Base-by-base conservation (phyloP, 768 basidiomycete species). In the Grammothele lineata region DNA sequence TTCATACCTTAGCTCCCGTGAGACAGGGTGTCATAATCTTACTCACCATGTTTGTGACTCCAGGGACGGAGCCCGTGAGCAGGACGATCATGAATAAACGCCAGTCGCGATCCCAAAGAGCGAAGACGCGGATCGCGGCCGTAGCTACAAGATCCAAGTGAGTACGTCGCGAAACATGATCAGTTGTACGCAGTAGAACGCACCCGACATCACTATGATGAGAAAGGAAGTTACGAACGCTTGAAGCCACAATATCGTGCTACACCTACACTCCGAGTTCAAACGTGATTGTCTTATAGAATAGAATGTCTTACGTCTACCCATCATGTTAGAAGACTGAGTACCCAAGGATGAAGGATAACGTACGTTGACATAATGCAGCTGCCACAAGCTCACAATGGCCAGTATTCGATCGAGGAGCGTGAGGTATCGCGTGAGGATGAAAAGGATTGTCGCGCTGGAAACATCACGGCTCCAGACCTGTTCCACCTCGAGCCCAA, bases 101-200 rank as follows among this genome's bases (percentile, higher is more conserved):
- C 11, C n/a, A 15, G 27, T 43, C 34, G 4, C 43, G 24, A 18
- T 36, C 24, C 45, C 47, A 54, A 1, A 57, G 33, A 3, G 56
- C 56, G 25, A 41, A 57, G 3, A 57, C 42, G 3, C 56, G 52
- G 9, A 57, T 34, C 4, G 56, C 56, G 7, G 44, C 46, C 18
- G 54, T 49, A 3, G 50, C 56, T 57, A 25, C 7, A 6, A 2
- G 33, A 32, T 8, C 11, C 18, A 12, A 9, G 32, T 2, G 22
- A 19, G 11, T 9, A 11, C 12, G n/a, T 14, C 3, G 30, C 12
- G 11, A 2, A 22, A 40, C 17, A 26, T 24, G 38, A 11, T 24
- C 3, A 8, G 15, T 15, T 32, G 30, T 32, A 8, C 8, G 30
- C 15, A 26, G 19, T 18, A 27, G 7, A 17, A 24, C 32, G 12